These are phyloP conservation scores for Flueggea neowawraea DNA, from an alignment of 441 rosid genomes.

Conservation along the genomic window DNA sequence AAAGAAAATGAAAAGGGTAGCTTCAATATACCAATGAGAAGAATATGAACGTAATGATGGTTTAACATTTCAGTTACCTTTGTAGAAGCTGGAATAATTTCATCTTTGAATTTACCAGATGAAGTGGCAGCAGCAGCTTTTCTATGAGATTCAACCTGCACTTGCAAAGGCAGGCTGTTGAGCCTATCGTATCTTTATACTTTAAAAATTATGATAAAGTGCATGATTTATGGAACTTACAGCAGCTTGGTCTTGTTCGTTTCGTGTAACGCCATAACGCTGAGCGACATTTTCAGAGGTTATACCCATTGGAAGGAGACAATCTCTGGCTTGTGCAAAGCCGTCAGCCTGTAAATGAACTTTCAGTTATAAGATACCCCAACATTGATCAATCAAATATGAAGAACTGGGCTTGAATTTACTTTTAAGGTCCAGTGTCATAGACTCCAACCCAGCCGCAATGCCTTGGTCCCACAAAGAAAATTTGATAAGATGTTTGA, in stretches of 20 bases:
- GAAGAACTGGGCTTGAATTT: constrained; percentile 13
- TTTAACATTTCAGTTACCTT: constrained; percentile 45
- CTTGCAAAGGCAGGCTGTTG: constrained; percentile 16
- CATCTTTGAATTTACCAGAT: constrained; percentile 88
- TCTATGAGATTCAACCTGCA: constrained; percentile 90
- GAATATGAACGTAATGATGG: not conserved
- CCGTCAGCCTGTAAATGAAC: constrained; percentile 45
- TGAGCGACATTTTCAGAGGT: constrained; percentile 96
- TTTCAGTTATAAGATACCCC: constrained; percentile 1
- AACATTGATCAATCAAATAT: not conserved
- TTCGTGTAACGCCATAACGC: constrained; percentile 83
- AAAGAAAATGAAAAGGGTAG: not conserved
- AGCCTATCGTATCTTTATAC: not conserved
- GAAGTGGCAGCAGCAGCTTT: constrained; percentile 93
- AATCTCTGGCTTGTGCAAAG: constrained; percentile 82
- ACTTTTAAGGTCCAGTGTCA: constrained; percentile 75
- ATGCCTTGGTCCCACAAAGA: constrained; percentile 45
- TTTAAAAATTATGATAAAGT: no score
- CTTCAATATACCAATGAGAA: not conserved
- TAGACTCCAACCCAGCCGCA: constrained; percentile 95
- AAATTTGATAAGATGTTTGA: not conserved
- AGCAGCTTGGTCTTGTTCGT: constrained; percentile 95
- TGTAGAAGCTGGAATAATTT: constrained; percentile 83
- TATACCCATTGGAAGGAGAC: constrained; percentile 98
- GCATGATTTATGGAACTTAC: constrained; percentile 41